Conservation (phyloP, 768 basidiomycete genomes). For the Suillus bovinus region DNA sequence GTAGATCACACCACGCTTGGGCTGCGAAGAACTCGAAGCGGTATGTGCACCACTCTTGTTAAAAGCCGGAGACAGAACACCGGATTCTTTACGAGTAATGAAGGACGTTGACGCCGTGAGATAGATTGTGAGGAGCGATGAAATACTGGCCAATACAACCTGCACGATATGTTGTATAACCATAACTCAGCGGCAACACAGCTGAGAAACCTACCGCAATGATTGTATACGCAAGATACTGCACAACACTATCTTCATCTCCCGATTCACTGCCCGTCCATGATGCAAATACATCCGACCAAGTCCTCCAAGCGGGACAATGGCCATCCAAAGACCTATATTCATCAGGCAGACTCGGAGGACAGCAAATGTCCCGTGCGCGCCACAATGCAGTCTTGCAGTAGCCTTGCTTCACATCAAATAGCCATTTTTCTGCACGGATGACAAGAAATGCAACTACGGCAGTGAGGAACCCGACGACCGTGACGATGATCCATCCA, state of each 20-base stretch:
- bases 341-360: slow-evolving; percentile 29
- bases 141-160: slow-evolving; percentile 70
- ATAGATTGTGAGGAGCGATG: slow-evolving; percentile 80
- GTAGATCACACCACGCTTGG: slow-evolving; percentile 72
- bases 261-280: slow-evolving; percentile 18
- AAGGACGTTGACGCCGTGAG: slow-evolving; percentile 90
- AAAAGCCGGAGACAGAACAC: slow-evolving; percentile 55
- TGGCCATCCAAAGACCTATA: slow-evolving; percentile 26
- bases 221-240: slow-evolving; percentile 67
- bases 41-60: slow-evolving; percentile 33
- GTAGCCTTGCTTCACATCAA: slow-evolving; percentile 91
- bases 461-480: slow-evolving; percentile 86
- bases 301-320: slow-evolving; percentile 75
- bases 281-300: slow-evolving; percentile 60
- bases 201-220: slow-evolving; percentile 68
- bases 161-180: slow-evolving; percentile 27
- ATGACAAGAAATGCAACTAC: slow-evolving; percentile 85
- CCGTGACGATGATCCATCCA: slow-evolving; percentile 88
- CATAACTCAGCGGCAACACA: slow-evolving; percentile 10
- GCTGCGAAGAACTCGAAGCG: slow-evolving; percentile 20
- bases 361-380: slow-evolving; percentile 84
- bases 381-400: slow-evolving; percentile 71
- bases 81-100: slow-evolving; percentile 85
- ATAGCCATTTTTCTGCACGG: slow-evolving; percentile 83
- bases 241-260: slow-evolving; percentile 47